A percentile compares a stretch with the other conserved stretches of the same genome.
Conservation (phyloP, 2,329 filamentous ascomycete species). For the Parascedosporium putredinis region DNA sequence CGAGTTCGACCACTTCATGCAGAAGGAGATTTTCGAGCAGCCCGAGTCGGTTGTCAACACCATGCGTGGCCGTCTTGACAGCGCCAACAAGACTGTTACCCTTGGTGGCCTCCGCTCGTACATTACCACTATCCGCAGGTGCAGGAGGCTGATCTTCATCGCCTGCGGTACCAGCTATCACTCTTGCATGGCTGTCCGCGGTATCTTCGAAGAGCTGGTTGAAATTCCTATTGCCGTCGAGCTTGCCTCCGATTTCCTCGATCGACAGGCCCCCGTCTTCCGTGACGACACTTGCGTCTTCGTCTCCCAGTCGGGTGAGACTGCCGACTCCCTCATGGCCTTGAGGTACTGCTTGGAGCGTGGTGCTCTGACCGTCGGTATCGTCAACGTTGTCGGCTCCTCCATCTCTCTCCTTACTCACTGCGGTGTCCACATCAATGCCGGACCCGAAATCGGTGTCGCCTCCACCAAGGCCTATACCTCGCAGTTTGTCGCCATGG, state of each 20-base stretch:
- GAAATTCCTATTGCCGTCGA: slow-evolving; percentile 97
- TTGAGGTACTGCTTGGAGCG: slow-evolving; percentile 97
- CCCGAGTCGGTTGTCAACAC: slow-evolving; percentile 99
- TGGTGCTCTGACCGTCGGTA: slow-evolving; percentile 91
- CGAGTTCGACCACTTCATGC: slow-evolving; percentile 99
- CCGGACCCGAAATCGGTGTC: slow-evolving; percentile 96
- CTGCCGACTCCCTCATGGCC: slow-evolving; percentile 93
- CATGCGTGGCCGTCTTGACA: slow-evolving; percentile 96
- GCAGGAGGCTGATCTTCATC: slow-evolving; percentile 96
- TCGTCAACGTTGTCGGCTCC: slow-evolving; percentile 97
- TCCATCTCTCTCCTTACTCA: slow-evolving; percentile 98
- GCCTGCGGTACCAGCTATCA: slow-evolving; percentile 97
- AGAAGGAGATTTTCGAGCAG: slow-evolving; percentile 99
- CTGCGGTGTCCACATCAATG: slow-evolving; percentile 99
- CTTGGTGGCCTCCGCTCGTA: slow-evolving; percentile 93
- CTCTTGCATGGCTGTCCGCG: slow-evolving; percentile 98
- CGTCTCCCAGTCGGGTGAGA: slow-evolving; percentile 97
- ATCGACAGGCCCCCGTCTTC: slow-evolving; percentile 95
- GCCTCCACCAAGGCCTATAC: slow-evolving; percentile 99
- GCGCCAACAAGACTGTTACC: slow-evolving; percentile 87
- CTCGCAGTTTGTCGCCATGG: slow-evolving; percentile 98
- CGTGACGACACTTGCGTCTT: slow-evolving; percentile 98
- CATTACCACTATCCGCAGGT: slow-evolving; percentile 91
- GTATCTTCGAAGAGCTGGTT: slow-evolving; percentile 93
- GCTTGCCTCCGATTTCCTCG: slow-evolving; percentile 94